phyloP scores from a whole-genome alignment of 2,329 filamentous ascomycete species.

The Dactylella cylindrospora region DNA sequence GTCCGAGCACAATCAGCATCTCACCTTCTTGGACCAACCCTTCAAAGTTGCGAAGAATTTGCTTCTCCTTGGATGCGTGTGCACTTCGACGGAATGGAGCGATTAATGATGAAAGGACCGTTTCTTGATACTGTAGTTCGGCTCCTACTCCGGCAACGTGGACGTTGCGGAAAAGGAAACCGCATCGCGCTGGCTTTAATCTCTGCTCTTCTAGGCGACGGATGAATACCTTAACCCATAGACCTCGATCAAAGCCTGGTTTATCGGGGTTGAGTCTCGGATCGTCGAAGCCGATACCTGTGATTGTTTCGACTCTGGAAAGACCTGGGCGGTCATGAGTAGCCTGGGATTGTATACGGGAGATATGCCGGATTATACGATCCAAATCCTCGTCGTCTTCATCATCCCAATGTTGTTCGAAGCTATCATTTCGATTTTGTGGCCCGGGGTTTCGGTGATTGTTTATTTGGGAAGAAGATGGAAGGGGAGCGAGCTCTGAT shows the following conservation, averaged over 20 bases:
- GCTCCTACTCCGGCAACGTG: slow-evolving; percentile 22
- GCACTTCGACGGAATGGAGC: slow-evolving; percentile 1
- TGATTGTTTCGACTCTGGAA: slow-evolving; percentile 8
- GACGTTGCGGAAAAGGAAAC: slow-evolving; percentile 17
- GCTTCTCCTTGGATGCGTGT: slow-evolving; percentile 1
- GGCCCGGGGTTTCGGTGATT: too few species aligned
- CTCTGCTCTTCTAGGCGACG: slow-evolving; percentile 14
- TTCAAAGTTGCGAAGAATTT: slow-evolving; percentile 59
- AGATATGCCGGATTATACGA: slow-evolving; percentile 24
- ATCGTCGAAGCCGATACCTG: slow-evolving; percentile 12
- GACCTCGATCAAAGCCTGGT: slow-evolving; percentile 4
- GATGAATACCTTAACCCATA: slow-evolving; percentile 25
- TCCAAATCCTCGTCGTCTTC: slow-evolving; percentile 23
- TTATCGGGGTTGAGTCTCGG: slow-evolving; percentile 16
- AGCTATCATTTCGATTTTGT: too few species aligned
- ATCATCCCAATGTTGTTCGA: too few species aligned
- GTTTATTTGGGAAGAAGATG: too few species aligned
- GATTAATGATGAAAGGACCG: slow-evolving; percentile 6
- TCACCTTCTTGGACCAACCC: slow-evolving; percentile 71
- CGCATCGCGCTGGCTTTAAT: slow-evolving; percentile 12
- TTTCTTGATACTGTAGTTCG: slow-evolving; percentile 31
- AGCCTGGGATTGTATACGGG: slow-evolving; percentile 16
- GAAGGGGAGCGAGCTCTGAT: too few species aligned
- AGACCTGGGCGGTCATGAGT: neutral
- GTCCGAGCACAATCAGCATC: slow-evolving; percentile 81